Conservation (phyloP, 2,329 filamentous ascomycete species). For the Penicillium sp. region DNA sequence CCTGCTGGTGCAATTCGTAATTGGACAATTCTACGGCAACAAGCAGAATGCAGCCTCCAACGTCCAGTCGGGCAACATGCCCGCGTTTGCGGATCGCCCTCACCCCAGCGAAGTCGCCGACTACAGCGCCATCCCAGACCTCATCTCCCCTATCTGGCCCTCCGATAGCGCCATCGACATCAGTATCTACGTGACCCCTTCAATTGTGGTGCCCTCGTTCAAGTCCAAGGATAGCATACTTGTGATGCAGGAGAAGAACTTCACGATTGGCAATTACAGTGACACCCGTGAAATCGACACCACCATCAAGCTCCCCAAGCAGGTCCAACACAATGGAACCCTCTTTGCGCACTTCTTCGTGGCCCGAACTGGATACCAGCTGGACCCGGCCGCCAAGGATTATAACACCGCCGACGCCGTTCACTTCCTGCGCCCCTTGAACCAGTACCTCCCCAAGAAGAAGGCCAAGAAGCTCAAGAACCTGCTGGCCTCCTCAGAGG, state of each 20-base stretch:
- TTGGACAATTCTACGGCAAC: slow-evolving; percentile 57
- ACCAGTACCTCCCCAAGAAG: slow-evolving; percentile 88
- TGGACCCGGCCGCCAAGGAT: slow-evolving; percentile 72
- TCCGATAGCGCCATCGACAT: slow-evolving; percentile 78
- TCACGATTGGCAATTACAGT: slow-evolving; percentile 75
- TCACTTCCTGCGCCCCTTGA: slow-evolving; percentile 81
- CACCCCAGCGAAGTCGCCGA: slow-evolving; percentile 41
- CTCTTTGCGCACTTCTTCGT: slow-evolving; percentile 95
- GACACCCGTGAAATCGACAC: slow-evolving; percentile 78
- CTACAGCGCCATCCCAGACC: slow-evolving; percentile 58
- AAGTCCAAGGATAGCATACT: slow-evolving; percentile 67
- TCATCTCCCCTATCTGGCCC: slow-evolving; percentile 89
- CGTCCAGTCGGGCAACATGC: slow-evolving; percentile 49
- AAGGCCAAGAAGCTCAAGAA: slow-evolving; percentile 86
- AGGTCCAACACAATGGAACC: slow-evolving; percentile 88
- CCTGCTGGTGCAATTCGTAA: slow-evolving; percentile 59
- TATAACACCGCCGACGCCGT: slow-evolving; percentile 79
- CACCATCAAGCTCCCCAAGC: slow-evolving; percentile 72
- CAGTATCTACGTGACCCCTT: slow-evolving; percentile 78
- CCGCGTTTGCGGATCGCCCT: slow-evolving; percentile 68
- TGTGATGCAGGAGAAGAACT: slow-evolving; percentile 77
- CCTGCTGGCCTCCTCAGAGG: slow-evolving; percentile 63
- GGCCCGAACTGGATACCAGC: slow-evolving; percentile 69
- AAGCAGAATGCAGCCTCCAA: slow-evolving; percentile 32
- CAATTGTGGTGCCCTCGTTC: slow-evolving; percentile 66